phyloP scores from a whole-genome alignment of 352 stramenopile genomes.

The Thalassiosira sp. region DNA sequence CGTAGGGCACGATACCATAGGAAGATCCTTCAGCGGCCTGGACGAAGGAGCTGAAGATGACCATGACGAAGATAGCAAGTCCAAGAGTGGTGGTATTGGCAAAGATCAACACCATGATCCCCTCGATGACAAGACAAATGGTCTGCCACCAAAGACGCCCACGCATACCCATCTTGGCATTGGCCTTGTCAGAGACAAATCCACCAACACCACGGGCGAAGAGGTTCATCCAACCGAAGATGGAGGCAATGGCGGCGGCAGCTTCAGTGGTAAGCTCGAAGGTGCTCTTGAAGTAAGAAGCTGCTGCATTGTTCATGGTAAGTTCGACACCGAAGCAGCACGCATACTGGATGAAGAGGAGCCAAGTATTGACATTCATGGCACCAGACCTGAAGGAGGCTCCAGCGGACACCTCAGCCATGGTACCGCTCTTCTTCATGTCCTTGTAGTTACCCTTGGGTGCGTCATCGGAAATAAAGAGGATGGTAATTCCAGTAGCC shows the following conservation, averaged over 20 bases:
- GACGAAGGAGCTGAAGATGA: conserved; percentile 90
- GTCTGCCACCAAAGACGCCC: conserved; percentile 89
- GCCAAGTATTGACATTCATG: conserved; percentile 88
- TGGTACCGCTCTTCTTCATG: conserved; percentile 84
- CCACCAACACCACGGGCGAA: conserved; percentile 89
- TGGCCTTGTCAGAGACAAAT: conserved; percentile 86
- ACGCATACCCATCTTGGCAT: conserved; percentile 86
- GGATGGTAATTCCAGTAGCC: conserved; percentile 82
- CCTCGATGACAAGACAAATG: conserved; percentile 83
- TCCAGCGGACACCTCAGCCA: conserved; percentile 74
- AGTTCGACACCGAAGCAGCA: conserved; percentile 93
- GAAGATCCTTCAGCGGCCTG: conserved; percentile 86
- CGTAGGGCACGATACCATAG: conserved; percentile 86
- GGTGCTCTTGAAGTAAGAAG: conserved; percentile 90
- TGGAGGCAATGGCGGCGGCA: conserved; percentile 87
- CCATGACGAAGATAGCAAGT: conserved; percentile 86
- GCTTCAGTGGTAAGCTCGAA: conserved; percentile 83
- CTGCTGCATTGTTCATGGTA: conserved; percentile 94
- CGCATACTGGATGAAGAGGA: conserved; percentile 92
- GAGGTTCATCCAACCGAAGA: conserved; percentile 94
- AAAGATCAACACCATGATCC: conserved; percentile 87
- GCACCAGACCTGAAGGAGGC: conserved; percentile 80
- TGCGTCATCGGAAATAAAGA: conserved; percentile 86
- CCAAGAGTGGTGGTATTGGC: conserved; percentile 84
- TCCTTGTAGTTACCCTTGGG: conserved; percentile 91